Percentiles rank a stretch among this genome's conserved stretches.
phyloP scores from a whole-genome alignment of 257 asterid genomes.

The Datura wrightii region DNA sequence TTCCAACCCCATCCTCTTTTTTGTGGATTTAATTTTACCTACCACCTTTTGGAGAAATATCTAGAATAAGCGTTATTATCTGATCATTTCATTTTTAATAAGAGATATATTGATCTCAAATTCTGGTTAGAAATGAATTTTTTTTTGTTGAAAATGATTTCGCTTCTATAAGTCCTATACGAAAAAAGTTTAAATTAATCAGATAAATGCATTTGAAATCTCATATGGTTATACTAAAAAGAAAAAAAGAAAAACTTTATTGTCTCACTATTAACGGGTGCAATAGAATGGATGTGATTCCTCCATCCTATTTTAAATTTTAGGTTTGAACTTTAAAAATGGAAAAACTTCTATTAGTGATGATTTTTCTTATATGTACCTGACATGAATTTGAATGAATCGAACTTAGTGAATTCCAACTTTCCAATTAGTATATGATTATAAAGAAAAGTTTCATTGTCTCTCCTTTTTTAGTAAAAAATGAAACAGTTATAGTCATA shows the following conservation, averaged over 20 bases:
- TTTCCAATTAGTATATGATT: background rate
- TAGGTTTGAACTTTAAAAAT: background rate
- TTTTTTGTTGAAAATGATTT: background rate
- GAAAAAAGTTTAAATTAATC: background rate
- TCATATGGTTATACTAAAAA: background rate
- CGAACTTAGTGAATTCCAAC: no score
- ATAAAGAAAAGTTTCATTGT: background rate
- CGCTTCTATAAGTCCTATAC: fast-evolving
- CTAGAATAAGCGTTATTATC: background rate
- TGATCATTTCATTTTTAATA: background rate
- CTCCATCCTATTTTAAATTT: fast-evolving
- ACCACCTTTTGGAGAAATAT: background rate
- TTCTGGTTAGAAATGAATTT: background rate
- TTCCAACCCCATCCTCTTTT: background rate
- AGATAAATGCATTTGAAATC: background rate
- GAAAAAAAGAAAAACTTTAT: background rate
- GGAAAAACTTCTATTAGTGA: background rate
- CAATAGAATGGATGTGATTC: background rate
- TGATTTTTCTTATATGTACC: no score
- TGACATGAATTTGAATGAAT: background rate
- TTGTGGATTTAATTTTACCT: background rate
- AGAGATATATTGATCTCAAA: background rate
- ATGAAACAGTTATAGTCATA: background rate
- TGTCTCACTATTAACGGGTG: background rate
- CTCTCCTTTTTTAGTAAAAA: background rate